These are phyloP conservation scores for Acanthamoeba castellanii DNA, from an alignment of 208 protist genomes.

Conservation along the genomic window DNA sequence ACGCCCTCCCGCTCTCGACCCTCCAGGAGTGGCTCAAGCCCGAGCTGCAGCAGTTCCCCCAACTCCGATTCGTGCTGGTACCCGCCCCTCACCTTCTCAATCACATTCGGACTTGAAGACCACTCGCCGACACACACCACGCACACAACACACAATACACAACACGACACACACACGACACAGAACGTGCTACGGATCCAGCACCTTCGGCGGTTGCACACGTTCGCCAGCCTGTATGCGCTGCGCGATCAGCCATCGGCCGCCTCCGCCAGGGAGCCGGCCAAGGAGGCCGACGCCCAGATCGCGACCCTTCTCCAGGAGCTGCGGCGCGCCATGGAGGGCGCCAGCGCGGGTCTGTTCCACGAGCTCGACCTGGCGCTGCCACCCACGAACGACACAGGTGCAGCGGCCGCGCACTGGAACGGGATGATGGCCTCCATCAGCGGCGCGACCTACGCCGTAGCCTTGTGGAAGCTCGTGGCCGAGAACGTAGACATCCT, in stretches of 20 bases:
- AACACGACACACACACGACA: not conserved
- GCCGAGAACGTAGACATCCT: constrained; percentile 66
- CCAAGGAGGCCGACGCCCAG: not conserved
- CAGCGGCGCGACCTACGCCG: not conserved
- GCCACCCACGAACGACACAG: not conserved
- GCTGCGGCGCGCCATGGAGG: not conserved
- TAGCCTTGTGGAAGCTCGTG: constrained; percentile 68
- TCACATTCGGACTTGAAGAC: too few species aligned
- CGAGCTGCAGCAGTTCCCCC: not conserved
- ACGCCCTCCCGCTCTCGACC: not conserved
- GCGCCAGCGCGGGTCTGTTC: not conserved
- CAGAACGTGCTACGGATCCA: constrained; percentile 51
- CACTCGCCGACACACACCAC: too few species aligned
- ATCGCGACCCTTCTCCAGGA: not conserved
- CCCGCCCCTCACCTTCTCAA: not conserved
- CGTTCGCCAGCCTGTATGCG: constrained; percentile 52
- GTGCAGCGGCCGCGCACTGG: not conserved
- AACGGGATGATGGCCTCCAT: constrained; percentile 64
- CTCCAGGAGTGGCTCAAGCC: not conserved
- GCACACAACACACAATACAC: too few species aligned
- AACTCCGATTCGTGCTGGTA: constrained; percentile 37
- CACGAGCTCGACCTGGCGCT: constrained; percentile 1
- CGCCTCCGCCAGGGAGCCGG: not conserved
- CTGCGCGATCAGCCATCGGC: constrained; percentile 24
- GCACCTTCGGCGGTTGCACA: constrained; percentile 56